phyloP scores from a whole-genome alignment of 75 land plant genomes.

The Adiantum capillusveneris region DNA sequence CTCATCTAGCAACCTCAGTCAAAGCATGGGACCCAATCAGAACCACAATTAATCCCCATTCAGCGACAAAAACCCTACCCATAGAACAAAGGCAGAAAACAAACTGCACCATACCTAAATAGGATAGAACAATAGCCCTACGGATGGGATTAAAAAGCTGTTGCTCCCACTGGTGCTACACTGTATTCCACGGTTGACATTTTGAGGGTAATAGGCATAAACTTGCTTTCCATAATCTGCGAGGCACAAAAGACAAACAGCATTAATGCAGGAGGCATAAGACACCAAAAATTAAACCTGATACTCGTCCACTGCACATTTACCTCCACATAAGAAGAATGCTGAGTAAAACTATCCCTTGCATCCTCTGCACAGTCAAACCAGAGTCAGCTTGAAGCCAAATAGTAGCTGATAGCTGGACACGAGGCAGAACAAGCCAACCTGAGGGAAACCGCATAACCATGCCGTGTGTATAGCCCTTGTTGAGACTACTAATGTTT shows the following conservation, averaged over 20 bases:
- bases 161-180: slow-evolving; percentile 64
- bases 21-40: too few species aligned
- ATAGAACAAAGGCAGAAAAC: too few species aligned
- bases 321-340: slow-evolving; percentile 19
- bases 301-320: neutral
- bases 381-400: slow-evolving; percentile 2
- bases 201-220: slow-evolving; percentile 42
- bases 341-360: slow-evolving; percentile 43
- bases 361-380: slow-evolving; percentile 59
- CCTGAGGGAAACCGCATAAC: slow-evolving; percentile 74
- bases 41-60: too few species aligned
- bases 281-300: too few species aligned
- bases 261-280: neutral
- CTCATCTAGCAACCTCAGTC: too few species aligned
- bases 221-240: slow-evolving; percentile 59
- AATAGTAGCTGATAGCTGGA: neutral
- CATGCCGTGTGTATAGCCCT: slow-evolving; percentile 64
- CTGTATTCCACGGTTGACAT: slow-evolving; percentile 36
- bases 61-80: too few species aligned
- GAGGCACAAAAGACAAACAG: slow-evolving; percentile 1
- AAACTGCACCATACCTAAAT: too few species aligned
- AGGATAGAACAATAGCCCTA: too few species aligned
- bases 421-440: slow-evolving; percentile 11
- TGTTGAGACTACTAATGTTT: slow-evolving; percentile 33
- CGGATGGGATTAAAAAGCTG: slow-evolving; percentile 18